Evolutionary conservation across 1,284 basidiomycete genomes (phyloP).

Genomic region (Tranzscheliella williamsii): DNA sequence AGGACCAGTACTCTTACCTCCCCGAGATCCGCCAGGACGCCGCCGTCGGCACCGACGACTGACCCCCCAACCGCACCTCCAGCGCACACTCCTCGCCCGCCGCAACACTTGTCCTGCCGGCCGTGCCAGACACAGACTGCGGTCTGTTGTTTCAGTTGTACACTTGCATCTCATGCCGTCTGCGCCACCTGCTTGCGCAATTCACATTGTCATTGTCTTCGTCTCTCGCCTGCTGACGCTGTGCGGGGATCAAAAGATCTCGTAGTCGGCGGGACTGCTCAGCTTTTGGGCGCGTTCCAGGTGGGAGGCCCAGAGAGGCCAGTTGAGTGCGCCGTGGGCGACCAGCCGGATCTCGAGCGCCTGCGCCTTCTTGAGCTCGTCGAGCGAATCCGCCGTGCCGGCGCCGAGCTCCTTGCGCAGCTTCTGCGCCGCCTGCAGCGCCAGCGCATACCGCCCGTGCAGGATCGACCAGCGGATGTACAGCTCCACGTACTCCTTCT

Average conservation of each 20-base stretch:
- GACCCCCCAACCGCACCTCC: no score
- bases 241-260: no score
- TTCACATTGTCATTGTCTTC: no score
- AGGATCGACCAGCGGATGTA: constrained; percentile 47
- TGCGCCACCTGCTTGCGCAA: no score
- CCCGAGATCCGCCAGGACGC: constrained; percentile 41
- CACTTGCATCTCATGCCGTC: no score
- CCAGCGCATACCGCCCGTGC: constrained; percentile 47
- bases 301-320: constrained; percentile 37
- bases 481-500: constrained; percentile 47
- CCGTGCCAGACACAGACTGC: no score
- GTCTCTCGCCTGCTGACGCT: no score
- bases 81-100: no score
- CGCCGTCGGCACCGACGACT: constrained; percentile 40
- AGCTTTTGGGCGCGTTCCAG: constrained; percentile 18
- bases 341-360: constrained; percentile 41
- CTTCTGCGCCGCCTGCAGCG: constrained; percentile 48
- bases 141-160: not conserved
- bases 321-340: constrained; percentile 26
- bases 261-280: constrained; percentile 15
- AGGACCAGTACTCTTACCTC: constrained; percentile 43
- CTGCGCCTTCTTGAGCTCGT: constrained; percentile 44
- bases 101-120: no score
- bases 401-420: constrained; percentile 52
- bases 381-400: constrained; percentile 34